These are phyloP conservation scores for Sphagnum magellanicum DNA, from an alignment of 228 moss, liverwort and hornwort species.

Conservation along the genomic window DNA sequence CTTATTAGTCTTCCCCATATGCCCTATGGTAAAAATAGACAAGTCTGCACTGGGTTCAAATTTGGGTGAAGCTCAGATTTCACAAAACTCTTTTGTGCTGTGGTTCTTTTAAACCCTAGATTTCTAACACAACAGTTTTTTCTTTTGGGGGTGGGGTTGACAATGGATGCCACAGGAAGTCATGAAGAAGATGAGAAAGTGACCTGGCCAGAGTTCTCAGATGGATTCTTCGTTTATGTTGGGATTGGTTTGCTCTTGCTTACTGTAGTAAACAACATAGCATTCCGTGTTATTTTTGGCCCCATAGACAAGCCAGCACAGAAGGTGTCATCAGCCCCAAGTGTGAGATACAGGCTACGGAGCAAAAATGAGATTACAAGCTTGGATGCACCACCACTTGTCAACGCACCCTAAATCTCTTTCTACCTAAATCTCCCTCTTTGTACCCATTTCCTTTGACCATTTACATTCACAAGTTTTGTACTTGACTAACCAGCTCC, in stretches of 20 bases:
- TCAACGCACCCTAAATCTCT: slow-evolving; percentile 2
- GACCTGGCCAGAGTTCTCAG: slow-evolving; percentile 40
- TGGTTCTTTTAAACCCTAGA: no score
- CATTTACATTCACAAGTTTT: no score
- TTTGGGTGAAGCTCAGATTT: no score
- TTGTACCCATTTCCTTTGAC: no score
- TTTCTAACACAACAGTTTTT: no score
- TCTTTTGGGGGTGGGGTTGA: no score
- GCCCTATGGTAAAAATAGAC: no score
- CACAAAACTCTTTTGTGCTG: no score
- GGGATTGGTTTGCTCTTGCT: slow-evolving; percentile 29
- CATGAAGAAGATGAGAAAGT: slow-evolving; percentile 19
- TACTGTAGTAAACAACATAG: slow-evolving; percentile 39
- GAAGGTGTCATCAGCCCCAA: background rate
- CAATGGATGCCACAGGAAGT: slow-evolving; percentile 9
- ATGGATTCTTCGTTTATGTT: slow-evolving; percentile 22
- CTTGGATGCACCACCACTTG: slow-evolving; percentile 19
- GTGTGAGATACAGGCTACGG: slow-evolving; percentile 24
- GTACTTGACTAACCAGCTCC: no score
- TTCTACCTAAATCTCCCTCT: no score
- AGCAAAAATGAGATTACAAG: slow-evolving; percentile 28
- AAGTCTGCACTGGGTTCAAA: no score
- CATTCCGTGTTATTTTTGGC: slow-evolving; percentile 28
- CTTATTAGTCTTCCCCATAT: no score
- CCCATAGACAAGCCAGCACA: slow-evolving; percentile 11